A percentile compares a stretch with the other conserved stretches of the same genome.
These are phyloP conservation scores for Suillus tomentosus DNA, from an alignment of 768 basidiomycete genomes.

Conservation along the genomic window DNA sequence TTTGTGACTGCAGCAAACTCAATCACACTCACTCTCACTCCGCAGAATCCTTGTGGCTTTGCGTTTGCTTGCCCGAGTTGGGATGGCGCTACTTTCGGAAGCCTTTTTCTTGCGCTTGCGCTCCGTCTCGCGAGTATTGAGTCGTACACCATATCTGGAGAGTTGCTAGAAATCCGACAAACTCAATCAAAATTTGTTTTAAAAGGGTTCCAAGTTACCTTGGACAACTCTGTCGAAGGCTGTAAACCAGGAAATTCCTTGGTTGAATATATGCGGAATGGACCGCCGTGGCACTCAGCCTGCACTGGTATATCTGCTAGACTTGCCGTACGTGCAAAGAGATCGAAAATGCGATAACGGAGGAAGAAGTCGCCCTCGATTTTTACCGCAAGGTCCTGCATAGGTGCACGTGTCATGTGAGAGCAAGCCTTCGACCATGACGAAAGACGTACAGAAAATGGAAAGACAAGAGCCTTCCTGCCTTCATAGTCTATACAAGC, in stretches of 20 bases:
- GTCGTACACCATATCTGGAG: constrained; percentile 35
- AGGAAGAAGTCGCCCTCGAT: constrained; percentile 66
- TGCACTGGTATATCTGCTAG: constrained; percentile 44
- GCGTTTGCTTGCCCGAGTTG: neutral
- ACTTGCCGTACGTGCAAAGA: constrained; percentile 43
- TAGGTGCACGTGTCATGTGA: neutral
- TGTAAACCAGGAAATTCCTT: constrained; percentile 73
- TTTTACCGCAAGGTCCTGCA: constrained; percentile 68
- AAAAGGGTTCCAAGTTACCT: constrained; percentile 38
- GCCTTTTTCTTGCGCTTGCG: constrained; percentile 38
- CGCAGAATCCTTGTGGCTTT: neutral
- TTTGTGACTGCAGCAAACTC: neutral
- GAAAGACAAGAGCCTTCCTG: constrained; percentile 57
- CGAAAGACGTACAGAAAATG: constrained; percentile 53
- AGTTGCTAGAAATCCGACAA: constrained; percentile 29
- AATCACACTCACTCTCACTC: constrained; percentile 31
- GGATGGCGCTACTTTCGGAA: constrained; percentile 12
- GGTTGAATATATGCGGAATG: constrained; percentile 71
- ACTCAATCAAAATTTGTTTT: neutral
- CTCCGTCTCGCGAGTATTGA: constrained; percentile 39
- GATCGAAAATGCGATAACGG: constrained; percentile 72
- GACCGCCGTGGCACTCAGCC: constrained; percentile 66
- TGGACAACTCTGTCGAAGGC: constrained; percentile 70
- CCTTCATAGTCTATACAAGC: constrained; percentile 54
- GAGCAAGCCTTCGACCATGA: constrained; percentile 10